These are phyloP conservation scores for Vanderwaltozyma verrucispora DNA, from an alignment of 805 yeast genomes.

Conservation along the genomic window DNA sequence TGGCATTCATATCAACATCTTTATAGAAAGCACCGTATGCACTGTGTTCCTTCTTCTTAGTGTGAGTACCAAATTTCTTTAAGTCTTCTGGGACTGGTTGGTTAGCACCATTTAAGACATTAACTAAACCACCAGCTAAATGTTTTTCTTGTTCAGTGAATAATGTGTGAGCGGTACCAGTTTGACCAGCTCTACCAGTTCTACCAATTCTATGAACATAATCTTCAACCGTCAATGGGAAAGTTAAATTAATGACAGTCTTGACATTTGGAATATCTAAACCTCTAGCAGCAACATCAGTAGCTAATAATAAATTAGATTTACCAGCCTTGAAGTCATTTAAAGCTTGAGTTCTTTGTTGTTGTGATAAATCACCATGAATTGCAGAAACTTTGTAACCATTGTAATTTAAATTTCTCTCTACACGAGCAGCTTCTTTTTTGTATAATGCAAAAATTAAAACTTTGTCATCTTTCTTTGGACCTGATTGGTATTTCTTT, in stretches of 20 bases:
- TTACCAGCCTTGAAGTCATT: conserved; percentile 75
- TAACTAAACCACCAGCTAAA: conserved; percentile 86
- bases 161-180: conserved; percentile 89
- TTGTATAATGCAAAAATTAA: conserved; percentile 90
- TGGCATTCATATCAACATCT: conserved; percentile 77
- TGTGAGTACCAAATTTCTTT: conserved; percentile 92
- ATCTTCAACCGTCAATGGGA: conserved; percentile 94
- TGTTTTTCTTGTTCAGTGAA: conserved; percentile 97
- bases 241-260: conserved; percentile 87
- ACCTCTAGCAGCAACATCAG: conserved; percentile 98
- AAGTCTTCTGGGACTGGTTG: conserved; percentile 94
- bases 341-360: conserved; percentile 82
- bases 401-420: conserved; percentile 56
- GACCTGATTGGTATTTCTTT: conserved; percentile 61
- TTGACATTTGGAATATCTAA: conserved; percentile 96
- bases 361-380: conserved; percentile 92
- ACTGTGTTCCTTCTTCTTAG: conserved; percentile 93
- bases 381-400: conserved; percentile 84
- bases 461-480: conserved; percentile 64
- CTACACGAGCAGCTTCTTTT: conserved; percentile 91
- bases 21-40: conserved; percentile 98
- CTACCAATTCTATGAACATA: conserved; percentile 97
- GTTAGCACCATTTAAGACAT: conserved; percentile 85
- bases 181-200: conserved; percentile 95
- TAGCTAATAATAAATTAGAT: conserved; percentile 72